These are phyloP conservation scores for Toxoplasma gondii DNA, from an alignment of 169 alveolate genomes.

Conservation along the genomic window DNA sequence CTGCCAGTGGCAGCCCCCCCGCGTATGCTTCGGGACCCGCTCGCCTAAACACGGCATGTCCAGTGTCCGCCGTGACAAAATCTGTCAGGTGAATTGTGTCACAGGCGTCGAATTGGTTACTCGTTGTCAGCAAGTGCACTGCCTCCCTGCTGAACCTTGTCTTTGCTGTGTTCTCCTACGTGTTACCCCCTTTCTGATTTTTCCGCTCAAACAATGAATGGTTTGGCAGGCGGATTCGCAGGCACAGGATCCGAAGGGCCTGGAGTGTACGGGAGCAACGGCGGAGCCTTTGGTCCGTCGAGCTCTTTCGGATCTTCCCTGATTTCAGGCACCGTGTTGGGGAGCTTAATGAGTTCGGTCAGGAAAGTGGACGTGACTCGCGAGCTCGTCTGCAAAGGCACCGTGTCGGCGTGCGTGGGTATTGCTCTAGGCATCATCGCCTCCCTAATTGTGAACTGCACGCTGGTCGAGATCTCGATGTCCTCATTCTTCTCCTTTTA, in stretches of 20 bases:
- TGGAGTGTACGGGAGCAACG: neutral
- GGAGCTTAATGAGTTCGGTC: neutral
- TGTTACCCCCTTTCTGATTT: no score
- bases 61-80: no score
- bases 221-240: neutral
- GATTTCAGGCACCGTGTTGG: neutral
- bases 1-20: no score
- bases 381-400: slow-evolving; percentile 57
- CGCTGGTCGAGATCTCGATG: slow-evolving; percentile 92
- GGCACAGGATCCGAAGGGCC: neutral
- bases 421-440: slow-evolving; percentile 86
- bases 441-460: slow-evolving; percentile 91
- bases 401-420: slow-evolving; percentile 76
- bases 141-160: no score
- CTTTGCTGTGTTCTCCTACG: no score
- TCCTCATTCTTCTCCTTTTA: slow-evolving; percentile 91
- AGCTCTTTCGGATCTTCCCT: neutral
- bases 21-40: no score
- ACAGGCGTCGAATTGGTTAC: no score
- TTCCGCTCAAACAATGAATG: neutral
- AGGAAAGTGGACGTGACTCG: slow-evolving; percentile 53
- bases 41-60: no score
- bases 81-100: no score
- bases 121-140: no score
- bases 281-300: neutral